Evolutionary conservation across 352 stramenopile genomes (phyloP), one percentile per base, ranked within the genome.

Genomic region (Pythium monospermum): DNA sequence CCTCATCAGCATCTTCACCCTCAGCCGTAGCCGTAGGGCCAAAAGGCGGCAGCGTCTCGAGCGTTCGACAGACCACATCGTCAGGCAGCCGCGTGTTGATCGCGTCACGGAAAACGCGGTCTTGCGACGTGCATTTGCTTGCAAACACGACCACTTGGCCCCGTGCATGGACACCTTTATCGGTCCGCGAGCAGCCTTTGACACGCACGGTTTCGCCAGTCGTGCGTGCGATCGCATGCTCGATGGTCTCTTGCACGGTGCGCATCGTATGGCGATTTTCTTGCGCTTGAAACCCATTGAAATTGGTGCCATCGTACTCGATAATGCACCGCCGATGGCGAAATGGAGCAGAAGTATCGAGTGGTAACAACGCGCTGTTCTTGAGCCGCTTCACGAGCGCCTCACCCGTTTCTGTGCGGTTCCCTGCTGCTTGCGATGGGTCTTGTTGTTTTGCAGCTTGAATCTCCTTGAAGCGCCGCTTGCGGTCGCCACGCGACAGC

Each of bases 81-180:
- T 76, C 48, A 1, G 78, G 74, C 35, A 92, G 57, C 3, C 81
- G 70, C n/a, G 63, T 90, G 57, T 92, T 92, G 44, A 92, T 57
- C 3, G 81, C 77, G 43, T 83, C 69, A 6, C 78, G 68, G 35
- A 89, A 83, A 25, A 54, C 57, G 36, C 56, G 37, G 49, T 85
- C 74, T 10, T 67, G 46, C 30, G 59, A 63, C 5, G 21, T 42
- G 46, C 85, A 94, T 0, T 57, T 57, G 54, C 96, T 88, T 50
- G 82, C 61, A 55, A 98, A 96, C 57, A 94, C 84, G 43, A 96
- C 53, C 12, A 95, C 87, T 60, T 98, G 91, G 26, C 90, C 91
- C 4, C 78, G 49, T 3, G 91, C 87, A 66, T 98, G 91, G 18
- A 98, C 94, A 21, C 91, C 91, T 8, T 80, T 74, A 73, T 98